Conservation (phyloP, 164 flowering plant species). For the Vitis amurensis region DNA sequence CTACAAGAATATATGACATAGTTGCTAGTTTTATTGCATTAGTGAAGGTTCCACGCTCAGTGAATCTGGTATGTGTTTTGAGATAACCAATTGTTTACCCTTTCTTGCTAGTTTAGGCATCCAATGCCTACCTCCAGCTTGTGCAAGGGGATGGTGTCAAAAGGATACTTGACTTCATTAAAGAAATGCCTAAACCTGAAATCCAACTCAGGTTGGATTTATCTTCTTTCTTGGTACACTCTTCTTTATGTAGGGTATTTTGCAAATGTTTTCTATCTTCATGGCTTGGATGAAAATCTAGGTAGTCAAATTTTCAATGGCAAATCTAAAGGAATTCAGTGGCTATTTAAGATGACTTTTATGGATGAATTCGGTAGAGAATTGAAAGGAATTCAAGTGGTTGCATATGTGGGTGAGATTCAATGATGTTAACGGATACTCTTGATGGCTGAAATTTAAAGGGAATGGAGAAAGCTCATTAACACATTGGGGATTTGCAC, state of each 20-base stretch:
- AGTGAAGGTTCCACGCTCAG: slow-evolving; percentile 67
- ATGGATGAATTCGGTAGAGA: no score
- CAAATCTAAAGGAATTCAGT: no score
- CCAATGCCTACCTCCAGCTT: slow-evolving; percentile 80
- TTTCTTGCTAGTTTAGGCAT: slow-evolving; percentile 38
- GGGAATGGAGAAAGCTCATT: no score
- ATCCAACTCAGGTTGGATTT: slow-evolving; percentile 59
- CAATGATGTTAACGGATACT: no score
- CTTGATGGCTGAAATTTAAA: no score
- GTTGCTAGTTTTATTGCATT: slow-evolving; percentile 35
- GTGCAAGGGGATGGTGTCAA: slow-evolving; percentile 54
- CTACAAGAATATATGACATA: slow-evolving; percentile 52
- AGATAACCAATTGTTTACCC: no score
- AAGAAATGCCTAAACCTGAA: slow-evolving; percentile 89
- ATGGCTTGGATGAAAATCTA: no score
- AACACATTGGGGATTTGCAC: no score
- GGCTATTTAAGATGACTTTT: no score
- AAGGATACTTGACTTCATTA: slow-evolving; percentile 71
- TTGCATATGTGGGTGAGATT: no score
- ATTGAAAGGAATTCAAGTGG: no score
- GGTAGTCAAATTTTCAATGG: no score
- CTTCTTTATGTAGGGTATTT: slow-evolving; percentile 83
- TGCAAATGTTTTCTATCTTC: slow-evolving; percentile 69
- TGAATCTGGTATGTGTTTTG: slow-evolving; percentile 73
- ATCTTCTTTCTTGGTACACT: slow-evolving; percentile 79